Percentiles rank a stretch among this genome's conserved stretches.
Conservation (phyloP, 2,329 filamentous ascomycete genomes). For the Scytalidium sp. region DNA sequence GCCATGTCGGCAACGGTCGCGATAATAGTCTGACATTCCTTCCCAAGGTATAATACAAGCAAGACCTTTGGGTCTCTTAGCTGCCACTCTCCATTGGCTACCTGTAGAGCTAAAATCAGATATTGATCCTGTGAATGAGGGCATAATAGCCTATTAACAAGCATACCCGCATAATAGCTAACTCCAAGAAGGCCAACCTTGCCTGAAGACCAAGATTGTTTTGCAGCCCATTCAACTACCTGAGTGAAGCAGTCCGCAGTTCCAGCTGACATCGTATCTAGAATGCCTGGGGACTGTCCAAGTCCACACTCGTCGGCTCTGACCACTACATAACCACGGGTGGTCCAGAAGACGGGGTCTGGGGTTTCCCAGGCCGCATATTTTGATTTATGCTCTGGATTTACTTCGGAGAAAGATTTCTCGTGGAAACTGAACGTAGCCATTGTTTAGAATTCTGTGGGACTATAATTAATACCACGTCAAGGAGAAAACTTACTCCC, state of each 20-base stretch:
- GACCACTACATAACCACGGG: slow-evolving; percentile 33
- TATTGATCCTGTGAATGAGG: not conserved
- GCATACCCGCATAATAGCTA: slow-evolving; percentile 44
- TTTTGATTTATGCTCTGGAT: slow-evolving; percentile 31
- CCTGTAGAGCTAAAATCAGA: slow-evolving; percentile 23
- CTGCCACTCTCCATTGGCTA: slow-evolving; percentile 49
- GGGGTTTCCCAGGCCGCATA: slow-evolving; percentile 37
- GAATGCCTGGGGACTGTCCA: slow-evolving; percentile 30
- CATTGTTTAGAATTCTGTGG: slow-evolving; percentile 29
- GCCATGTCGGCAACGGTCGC: slow-evolving; percentile 58
- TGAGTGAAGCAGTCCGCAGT: slow-evolving; percentile 46
- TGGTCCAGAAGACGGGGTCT: slow-evolving; percentile 34
- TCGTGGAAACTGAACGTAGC: slow-evolving; percentile 35
- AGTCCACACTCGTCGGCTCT: slow-evolving; percentile 42
- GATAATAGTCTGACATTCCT: slow-evolving; percentile 1
- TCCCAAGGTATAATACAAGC: not conserved
- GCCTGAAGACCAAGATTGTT: slow-evolving; percentile 43
- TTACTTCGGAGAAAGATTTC: slow-evolving; percentile 40
- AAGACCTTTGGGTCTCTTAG: slow-evolving; percentile 28
- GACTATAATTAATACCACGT: slow-evolving; percentile 49
- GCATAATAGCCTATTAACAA: not conserved
- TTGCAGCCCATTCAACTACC: slow-evolving; percentile 44
- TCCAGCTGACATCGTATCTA: slow-evolving; percentile 47
- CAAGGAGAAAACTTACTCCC: not conserved
- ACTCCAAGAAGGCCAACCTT: slow-evolving; percentile 46